Conservation (phyloP, 2,329 filamentous ascomycete species). For the Hypoxylon sp. region DNA sequence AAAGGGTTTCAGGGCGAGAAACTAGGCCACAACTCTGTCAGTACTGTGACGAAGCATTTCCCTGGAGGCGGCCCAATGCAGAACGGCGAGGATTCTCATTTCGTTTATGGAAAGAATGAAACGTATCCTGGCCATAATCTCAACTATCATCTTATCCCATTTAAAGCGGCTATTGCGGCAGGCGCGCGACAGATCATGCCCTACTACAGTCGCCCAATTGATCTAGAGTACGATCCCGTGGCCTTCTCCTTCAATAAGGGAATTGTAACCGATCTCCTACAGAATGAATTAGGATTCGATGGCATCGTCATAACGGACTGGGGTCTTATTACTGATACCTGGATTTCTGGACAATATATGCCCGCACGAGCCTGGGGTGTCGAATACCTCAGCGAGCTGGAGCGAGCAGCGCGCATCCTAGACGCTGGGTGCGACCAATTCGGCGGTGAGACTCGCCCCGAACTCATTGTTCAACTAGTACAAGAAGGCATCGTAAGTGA, state of each 20-base stretch:
- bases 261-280: slow-evolving; percentile 59
- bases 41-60: slow-evolving; percentile 63
- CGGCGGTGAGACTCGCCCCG: slow-evolving; percentile 58
- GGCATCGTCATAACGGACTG: slow-evolving; percentile 63
- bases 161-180: slow-evolving; percentile 58
- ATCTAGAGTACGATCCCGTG: slow-evolving; percentile 56
- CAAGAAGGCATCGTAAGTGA: slow-evolving; percentile 52
- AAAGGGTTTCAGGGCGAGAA: slow-evolving; percentile 57
- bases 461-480: slow-evolving; percentile 59
- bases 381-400: slow-evolving; percentile 53
- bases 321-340: slow-evolving; percentile 58
- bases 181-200: slow-evolving; percentile 62
- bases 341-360: slow-evolving; percentile 54
- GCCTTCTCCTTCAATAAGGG: slow-evolving; percentile 61
- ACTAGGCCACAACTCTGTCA: slow-evolving; percentile 55
- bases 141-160: slow-evolving; percentile 60
- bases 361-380: slow-evolving; percentile 60
- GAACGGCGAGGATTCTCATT: slow-evolving; percentile 62
- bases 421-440: slow-evolving; percentile 62
- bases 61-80: slow-evolving; percentile 59
- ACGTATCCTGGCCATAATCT: slow-evolving; percentile 60
- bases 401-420: slow-evolving; percentile 54
- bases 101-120: slow-evolving; percentile 60
- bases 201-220: slow-evolving; percentile 59
- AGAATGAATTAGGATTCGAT: slow-evolving; percentile 57